Percentiles rank a stretch among this genome's conserved stretches.
phyloP scores from a whole-genome alignment of 2,329 filamentous ascomycete species.

The Beauveria bassiana region DNA sequence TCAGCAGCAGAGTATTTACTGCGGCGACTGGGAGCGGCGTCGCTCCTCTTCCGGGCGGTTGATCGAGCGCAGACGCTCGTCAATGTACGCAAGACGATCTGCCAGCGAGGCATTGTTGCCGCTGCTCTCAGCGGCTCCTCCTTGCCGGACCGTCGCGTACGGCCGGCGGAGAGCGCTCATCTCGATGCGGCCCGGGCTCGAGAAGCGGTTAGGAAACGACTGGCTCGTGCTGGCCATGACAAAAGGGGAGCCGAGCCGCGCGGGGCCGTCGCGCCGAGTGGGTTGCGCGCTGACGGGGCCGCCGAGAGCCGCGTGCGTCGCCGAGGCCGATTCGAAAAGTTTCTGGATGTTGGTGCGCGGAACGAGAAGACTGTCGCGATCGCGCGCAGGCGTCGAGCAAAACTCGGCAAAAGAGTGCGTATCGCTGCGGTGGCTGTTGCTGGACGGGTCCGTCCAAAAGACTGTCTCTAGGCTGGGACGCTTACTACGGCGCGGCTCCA shows the following conservation, averaged over 20 bases:
- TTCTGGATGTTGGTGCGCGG: slow-evolving; percentile 35
- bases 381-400: slow-evolving; percentile 26
- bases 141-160: slow-evolving; percentile 51
- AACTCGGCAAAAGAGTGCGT: slow-evolving; percentile 22
- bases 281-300: neutral
- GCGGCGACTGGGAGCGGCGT: slow-evolving; percentile 42
- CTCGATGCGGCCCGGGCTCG: slow-evolving; percentile 38
- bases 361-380: slow-evolving; percentile 31
- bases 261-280: slow-evolving; percentile 24
- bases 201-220: slow-evolving; percentile 53
- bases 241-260: slow-evolving; percentile 54
- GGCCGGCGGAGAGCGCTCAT: slow-evolving; percentile 38
- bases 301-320: slow-evolving; percentile 18
- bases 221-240: slow-evolving; percentile 41
- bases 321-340: slow-evolving; percentile 24
- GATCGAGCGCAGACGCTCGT: slow-evolving; percentile 49
- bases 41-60: slow-evolving; percentile 34
- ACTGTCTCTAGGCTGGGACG: slow-evolving; percentile 48
- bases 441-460: slow-evolving; percentile 42
- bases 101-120: slow-evolving; percentile 34
- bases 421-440: slow-evolving; percentile 16
- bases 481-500: slow-evolving; percentile 41
- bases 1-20: slow-evolving; percentile 20
- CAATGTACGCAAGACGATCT: slow-evolving; percentile 48
- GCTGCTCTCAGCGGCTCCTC: slow-evolving; percentile 19